These are phyloP conservation scores for Pseudomonodictys pantanalensis DNA, from an alignment of 495 filamentous ascomycete genomes.

Conservation along the genomic window DNA sequence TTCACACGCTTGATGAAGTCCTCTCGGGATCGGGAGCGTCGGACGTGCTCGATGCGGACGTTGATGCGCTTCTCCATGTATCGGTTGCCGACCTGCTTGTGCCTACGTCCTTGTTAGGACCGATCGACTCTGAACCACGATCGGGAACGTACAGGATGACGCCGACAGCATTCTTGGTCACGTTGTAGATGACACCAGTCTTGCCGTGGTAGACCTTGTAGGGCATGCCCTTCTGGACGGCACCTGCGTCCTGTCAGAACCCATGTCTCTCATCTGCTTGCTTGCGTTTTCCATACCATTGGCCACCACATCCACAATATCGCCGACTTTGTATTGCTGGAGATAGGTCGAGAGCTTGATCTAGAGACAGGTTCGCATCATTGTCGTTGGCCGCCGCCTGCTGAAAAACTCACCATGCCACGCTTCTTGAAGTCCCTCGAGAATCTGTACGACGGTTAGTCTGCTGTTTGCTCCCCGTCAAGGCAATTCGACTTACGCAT, in stretches of 20 bases:
- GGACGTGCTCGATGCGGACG: slow-evolving; percentile 96
- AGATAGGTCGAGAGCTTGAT: slow-evolving; percentile 93
- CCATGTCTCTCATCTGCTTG: not conserved
- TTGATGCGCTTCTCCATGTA: slow-evolving; percentile 99
- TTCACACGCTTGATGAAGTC: slow-evolving; percentile 96
- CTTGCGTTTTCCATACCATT: slow-evolving; percentile 25
- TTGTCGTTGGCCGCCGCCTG: slow-evolving; percentile 53
- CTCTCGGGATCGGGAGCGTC: slow-evolving; percentile 85
- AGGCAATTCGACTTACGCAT: slow-evolving; percentile 34
- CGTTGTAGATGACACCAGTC: slow-evolving; percentile 97
- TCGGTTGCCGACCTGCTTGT: slow-evolving; percentile 96
- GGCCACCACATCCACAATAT: slow-evolving; percentile 26
- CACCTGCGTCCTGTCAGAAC: slow-evolving; percentile 33
- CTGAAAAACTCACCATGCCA: slow-evolving; percentile 84
- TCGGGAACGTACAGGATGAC: slow-evolving; percentile 68
- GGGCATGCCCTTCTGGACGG: slow-evolving; percentile 64
- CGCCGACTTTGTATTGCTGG: slow-evolving; percentile 76
- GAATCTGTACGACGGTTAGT: slow-evolving; percentile 49
- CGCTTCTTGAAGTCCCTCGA: slow-evolving; percentile 88
- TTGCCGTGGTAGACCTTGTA: slow-evolving; percentile 99
- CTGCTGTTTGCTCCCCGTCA: not conserved
- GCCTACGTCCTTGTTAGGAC: slow-evolving; percentile 39
- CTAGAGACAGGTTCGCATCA: slow-evolving; percentile 66
- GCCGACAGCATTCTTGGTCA: slow-evolving; percentile 91
- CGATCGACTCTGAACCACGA: not conserved